Conservation (phyloP, 768 basidiomycete genomes). For the Chalciporus chontae region DNA sequence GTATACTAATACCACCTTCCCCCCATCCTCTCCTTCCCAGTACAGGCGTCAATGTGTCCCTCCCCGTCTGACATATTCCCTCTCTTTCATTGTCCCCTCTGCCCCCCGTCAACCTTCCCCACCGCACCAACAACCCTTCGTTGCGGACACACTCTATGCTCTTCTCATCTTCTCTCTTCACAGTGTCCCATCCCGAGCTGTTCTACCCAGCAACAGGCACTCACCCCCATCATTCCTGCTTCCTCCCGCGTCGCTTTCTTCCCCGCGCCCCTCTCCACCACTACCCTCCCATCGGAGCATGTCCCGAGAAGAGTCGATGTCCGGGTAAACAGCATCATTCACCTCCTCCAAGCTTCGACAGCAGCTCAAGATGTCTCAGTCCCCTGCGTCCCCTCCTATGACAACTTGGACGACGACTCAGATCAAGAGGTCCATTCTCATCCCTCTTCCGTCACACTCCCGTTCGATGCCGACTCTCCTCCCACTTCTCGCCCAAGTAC, state of each 20-base stretch:
- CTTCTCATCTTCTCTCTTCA: constrained; percentile 41
- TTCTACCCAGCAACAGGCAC: constrained; percentile 13
- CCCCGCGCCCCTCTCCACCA: constrained; percentile 32
- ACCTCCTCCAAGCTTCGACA: constrained; percentile 34
- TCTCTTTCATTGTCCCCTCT: constrained; percentile 55
- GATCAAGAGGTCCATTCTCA: constrained; percentile 28
- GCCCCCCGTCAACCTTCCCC: constrained; percentile 37
- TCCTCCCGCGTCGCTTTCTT: constrained; percentile 34
- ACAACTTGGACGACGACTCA: constrained; percentile 30
- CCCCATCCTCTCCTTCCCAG: not conserved
- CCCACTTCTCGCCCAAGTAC: constrained; percentile 22
- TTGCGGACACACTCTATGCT: constrained; percentile 85
- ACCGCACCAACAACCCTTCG: constrained; percentile 53
- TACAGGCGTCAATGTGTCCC: constrained; percentile 16
- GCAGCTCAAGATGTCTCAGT: constrained; percentile 7
- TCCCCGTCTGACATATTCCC: constrained; percentile 30
- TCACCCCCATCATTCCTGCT: constrained; percentile 39
- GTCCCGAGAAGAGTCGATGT: constrained; percentile 41
- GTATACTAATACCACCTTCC: too few species aligned
- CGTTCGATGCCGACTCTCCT: constrained; percentile 5
- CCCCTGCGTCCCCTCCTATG: constrained; percentile 20
- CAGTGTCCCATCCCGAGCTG: constrained; percentile 38
- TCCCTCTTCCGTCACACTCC: not conserved
- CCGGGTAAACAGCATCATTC: constrained; percentile 53
- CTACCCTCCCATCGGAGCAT: not conserved